Base-by-base conservation (phyloP, 2,329 filamentous ascomycete species). In the Blastomyces silverae region DNA sequence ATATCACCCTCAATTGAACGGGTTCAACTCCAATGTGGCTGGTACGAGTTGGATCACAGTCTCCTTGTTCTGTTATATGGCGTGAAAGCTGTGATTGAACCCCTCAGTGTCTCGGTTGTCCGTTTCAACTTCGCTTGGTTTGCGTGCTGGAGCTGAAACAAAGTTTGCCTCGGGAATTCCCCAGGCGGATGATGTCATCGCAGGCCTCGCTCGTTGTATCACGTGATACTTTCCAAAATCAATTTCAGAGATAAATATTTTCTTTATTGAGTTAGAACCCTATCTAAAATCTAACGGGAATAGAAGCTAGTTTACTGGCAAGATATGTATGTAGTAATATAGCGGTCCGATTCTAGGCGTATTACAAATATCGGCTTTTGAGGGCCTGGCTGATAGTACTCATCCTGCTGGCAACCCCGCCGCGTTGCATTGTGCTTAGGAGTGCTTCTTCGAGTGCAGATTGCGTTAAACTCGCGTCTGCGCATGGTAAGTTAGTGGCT, bases 391-490 rank as follows among this genome's bases (percentile, higher is more conserved):
- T 84, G 61, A 82, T 78, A 0, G 78, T 80, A 66, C 79, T 82
- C 76, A 81, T 81, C 55, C 79, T 73, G 66, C 80, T 81, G 11
- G 79, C 78, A 73, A 81, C 78, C 7, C 77, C 77, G 20, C 78
- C 79, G 62, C 84, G 81, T 63, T 85, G 83, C 79, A 88, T 86
- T 64, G 86, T 85, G 69, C 84, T 87, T 68, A 87, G 74, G 53
- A 87, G 74, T 6, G 85, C 85, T 69, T 88, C 86, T 70, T 88
- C 85, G 34, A 88, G 76, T 2, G 86, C 86, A 17, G 84, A 86
- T 70, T 87, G 84, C 62, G 85, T 87, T 28, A 88, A 83, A 66
- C 85, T 86, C 8, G 85, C 81, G 76, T 86, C 84, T 84, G 67
- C 17, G 53, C 22, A 22, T 56, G 22, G 56, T 62, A 53, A 22